These are phyloP conservation scores for Parathielavia appendiculata DNA, from an alignment of 495 filamentous ascomycete genomes.

Conservation along the genomic window DNA sequence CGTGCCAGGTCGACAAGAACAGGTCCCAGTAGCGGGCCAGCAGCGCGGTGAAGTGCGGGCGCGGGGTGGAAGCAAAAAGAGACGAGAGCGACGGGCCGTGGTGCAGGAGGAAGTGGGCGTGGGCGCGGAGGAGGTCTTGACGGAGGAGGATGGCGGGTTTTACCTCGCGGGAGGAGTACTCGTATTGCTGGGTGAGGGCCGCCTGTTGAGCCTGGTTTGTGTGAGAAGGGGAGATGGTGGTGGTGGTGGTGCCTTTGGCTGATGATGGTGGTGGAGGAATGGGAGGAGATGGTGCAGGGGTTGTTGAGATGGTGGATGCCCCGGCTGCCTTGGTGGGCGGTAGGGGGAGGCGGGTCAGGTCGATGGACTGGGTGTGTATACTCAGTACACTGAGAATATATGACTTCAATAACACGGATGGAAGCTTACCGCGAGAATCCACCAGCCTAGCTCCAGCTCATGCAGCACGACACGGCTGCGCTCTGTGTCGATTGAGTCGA, in stretches of 20 bases:
- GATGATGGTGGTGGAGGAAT: constrained; percentile 1
- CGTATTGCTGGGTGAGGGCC: constrained; percentile 32
- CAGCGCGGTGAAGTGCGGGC: constrained; percentile 48
- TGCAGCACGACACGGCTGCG: constrained; percentile 75
- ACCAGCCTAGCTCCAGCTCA: constrained; percentile 82
- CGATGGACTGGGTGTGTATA: constrained; percentile 53
- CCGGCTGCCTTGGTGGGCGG: constrained; percentile 27
- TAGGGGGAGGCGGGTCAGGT: constrained; percentile 60
- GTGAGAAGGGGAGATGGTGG: constrained; percentile 11
- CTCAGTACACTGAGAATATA: constrained; percentile 2
- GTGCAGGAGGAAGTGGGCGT: constrained; percentile 80
- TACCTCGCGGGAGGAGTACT: constrained; percentile 86
- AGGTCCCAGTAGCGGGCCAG: constrained; percentile 79
- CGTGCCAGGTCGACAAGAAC: constrained; percentile 79
- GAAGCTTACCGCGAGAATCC: constrained; percentile 74
- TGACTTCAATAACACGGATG: not conserved
- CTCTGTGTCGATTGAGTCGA: constrained; percentile 88
- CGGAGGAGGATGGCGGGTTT: constrained; percentile 73
- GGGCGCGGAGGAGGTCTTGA: constrained; percentile 74
- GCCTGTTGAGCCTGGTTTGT: not conserved
- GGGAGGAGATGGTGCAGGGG: not conserved
- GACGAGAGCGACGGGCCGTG: constrained; percentile 65
- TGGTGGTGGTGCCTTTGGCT: constrained; percentile 6
- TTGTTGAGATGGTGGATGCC: constrained; percentile 24
- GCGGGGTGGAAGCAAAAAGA: constrained; percentile 41